Percentiles rank a stretch among this genome's conserved stretches.
Conservation (phyloP, 176 grass and related monocot species). For the Paspalum notatum region DNA sequence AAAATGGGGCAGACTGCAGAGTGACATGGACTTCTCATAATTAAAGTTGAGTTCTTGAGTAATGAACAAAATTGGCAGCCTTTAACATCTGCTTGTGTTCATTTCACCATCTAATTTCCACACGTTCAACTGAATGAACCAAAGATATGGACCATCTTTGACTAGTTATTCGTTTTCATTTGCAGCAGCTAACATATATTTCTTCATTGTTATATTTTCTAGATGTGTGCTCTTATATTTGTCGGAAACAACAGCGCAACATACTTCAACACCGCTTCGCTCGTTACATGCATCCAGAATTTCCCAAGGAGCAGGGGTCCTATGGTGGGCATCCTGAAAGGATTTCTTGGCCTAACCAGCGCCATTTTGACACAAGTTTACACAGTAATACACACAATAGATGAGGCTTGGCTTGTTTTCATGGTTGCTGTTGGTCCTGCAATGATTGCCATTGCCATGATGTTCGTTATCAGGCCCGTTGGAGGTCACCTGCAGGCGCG, state of each 20-base stretch:
- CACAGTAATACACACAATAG: constrained; percentile 53
- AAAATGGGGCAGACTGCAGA: background rate
- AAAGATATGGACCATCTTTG: background rate
- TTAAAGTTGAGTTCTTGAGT: background rate
- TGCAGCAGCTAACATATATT: background rate
- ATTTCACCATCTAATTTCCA: background rate
- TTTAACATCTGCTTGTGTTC: background rate
- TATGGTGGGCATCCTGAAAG: constrained; percentile 81
- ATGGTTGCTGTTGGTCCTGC: constrained; percentile 70
- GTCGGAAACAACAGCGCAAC: constrained; percentile 81
- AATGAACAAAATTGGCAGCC: background rate
- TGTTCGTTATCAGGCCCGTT: constrained; percentile 78
- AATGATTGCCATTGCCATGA: constrained; percentile 59
- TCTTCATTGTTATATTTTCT: constrained; percentile 12
- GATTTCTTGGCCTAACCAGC: constrained; percentile 76
- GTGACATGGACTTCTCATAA: background rate
- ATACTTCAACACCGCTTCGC: constrained; percentile 81
- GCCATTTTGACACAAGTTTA: constrained; percentile 80
- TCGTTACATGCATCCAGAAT: constrained; percentile 85
- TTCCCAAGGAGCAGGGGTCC: constrained; percentile 83
- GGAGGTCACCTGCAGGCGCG: constrained; percentile 68
- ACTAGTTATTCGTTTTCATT: constrained; percentile 13
- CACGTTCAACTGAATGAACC: background rate
- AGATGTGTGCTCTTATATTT: constrained; percentile 86
- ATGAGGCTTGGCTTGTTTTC: constrained; percentile 61